Base-by-base conservation (phyloP, 441 rosid genomes). In the Sinapis alba region DNA sequence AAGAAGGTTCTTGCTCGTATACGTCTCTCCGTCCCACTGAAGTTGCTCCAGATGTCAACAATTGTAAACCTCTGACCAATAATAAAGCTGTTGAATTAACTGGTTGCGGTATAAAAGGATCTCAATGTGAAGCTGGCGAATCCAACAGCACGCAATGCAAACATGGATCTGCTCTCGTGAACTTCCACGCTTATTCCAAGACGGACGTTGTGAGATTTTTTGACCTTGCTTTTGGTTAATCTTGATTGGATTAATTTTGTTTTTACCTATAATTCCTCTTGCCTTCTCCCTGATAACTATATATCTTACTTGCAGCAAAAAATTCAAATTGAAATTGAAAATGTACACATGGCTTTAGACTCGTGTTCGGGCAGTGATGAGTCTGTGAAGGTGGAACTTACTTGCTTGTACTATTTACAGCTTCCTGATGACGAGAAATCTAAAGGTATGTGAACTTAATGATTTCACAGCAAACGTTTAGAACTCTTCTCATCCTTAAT, bases 391-490 rank as follows among this genome's bases (percentile, higher is more conserved):
- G 90, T 86, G 83, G 94, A 90, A 72, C 83, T 96, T 66, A 92
- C 97, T 51, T 96, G 98, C 83, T 80, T 85, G 63, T 94, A 94
- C 79, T 96, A 85, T 85, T 75, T 92, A 69, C 89, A 87, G 81
- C 92, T 96, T 77, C 87, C 98, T 16, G 51, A 15, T 18, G 93
- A 89, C 77, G 93, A 83, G 83, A 88, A 87, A 86, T 85, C 87
- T 12, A 92, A 90, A 76, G 98, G 99, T 94, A 75, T 75, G 84
- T 28, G 26, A 32, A 30, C 41, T 13, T 54, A 23, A 43, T 62
- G 51, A 23, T 61, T 51, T 62, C 59, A 15, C 60, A 51, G 54
- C 27, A 66, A 41, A 72, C 21, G 10, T 61, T 61, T 54, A 45
- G 41, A 64, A 16, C 5, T 61, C 18, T 19, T 67, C 36, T 66